Evolutionary conservation across 441 rosid genomes (phyloP).

Genomic region (Gossypium gossypioides): DNA sequence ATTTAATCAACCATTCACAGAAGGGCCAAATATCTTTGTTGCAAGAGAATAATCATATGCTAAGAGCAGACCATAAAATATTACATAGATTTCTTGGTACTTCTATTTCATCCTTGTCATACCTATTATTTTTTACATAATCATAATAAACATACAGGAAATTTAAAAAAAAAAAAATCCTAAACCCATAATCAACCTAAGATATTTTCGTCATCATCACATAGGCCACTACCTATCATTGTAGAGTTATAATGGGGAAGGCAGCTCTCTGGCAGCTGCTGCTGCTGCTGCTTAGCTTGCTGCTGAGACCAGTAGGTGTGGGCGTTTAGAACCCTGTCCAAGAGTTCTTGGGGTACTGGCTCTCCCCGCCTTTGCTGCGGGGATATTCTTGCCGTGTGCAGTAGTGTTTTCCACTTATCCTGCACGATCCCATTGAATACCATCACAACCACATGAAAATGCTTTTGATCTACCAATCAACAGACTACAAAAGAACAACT

Average conservation of each 20-base stretch:
- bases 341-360: constrained; percentile 90
- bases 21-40: constrained; percentile 17
- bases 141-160: constrained; percentile 21
- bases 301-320: constrained; percentile 90
- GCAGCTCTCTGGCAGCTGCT: constrained; percentile 22
- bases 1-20: constrained; percentile 36
- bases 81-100: constrained; percentile 18
- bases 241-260: constrained; percentile 23
- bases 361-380: constrained; percentile 98
- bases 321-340: constrained; percentile 75
- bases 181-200: constrained; percentile 8
- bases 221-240: not conserved
- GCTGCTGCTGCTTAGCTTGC: constrained; percentile 55
- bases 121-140: constrained; percentile 13
- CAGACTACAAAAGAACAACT: not conserved
- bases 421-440: constrained; percentile 3
- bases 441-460: not conserved
- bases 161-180: not conserved
- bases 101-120: too few species aligned
- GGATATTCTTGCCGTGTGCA: constrained; percentile 89
- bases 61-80: constrained; percentile 15
- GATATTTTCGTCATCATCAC: not conserved
- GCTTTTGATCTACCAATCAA: constrained; percentile 1
- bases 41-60: too few species aligned
- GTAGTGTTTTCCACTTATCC: constrained; percentile 99